Percentiles rank a stretch among this genome's conserved stretches.
Conservation (phyloP, 129 eudicot genomes). For the Smallanthus sonchifolius region DNA sequence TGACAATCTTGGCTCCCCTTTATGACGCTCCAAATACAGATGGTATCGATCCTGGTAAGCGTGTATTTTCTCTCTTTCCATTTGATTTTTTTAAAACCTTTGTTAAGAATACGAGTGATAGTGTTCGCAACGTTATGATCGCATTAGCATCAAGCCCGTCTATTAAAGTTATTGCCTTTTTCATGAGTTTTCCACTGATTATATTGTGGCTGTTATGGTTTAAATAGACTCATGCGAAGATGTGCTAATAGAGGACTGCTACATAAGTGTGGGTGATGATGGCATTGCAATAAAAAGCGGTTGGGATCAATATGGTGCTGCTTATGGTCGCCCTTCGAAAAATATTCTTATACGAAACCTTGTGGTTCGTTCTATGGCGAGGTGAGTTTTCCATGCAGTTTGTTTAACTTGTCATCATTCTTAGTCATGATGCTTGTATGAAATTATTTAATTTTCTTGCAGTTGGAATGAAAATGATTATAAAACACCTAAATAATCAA, state of each 20-base stretch:
- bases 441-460: background rate
- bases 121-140: background rate
- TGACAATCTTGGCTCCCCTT: constrained; percentile 92
- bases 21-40: constrained; percentile 95
- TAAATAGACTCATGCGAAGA: constrained; percentile 90
- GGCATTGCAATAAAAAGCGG: constrained; percentile 96
- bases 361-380: constrained; percentile 86
- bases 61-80: background rate
- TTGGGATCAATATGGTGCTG: constrained; percentile 95
- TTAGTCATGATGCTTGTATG: background rate
- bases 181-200: background rate
- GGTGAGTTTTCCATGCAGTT: constrained; percentile 41
- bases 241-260: constrained; percentile 91
- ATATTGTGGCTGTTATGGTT: constrained; percentile 15
- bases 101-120: background rate
- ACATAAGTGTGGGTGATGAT: constrained; percentile 98
- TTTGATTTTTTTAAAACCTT: background rate
- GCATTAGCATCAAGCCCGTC: background rate
- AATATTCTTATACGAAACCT: constrained; percentile 88
- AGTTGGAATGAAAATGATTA: background rate
- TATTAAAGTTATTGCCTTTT: background rate
- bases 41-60: constrained; percentile 97
- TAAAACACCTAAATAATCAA: background rate
- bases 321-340: constrained; percentile 77
- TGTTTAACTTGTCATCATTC: background rate